Evolutionary conservation across 345 rosid species (phyloP).

Genomic region (Citrus maxima): DNA sequence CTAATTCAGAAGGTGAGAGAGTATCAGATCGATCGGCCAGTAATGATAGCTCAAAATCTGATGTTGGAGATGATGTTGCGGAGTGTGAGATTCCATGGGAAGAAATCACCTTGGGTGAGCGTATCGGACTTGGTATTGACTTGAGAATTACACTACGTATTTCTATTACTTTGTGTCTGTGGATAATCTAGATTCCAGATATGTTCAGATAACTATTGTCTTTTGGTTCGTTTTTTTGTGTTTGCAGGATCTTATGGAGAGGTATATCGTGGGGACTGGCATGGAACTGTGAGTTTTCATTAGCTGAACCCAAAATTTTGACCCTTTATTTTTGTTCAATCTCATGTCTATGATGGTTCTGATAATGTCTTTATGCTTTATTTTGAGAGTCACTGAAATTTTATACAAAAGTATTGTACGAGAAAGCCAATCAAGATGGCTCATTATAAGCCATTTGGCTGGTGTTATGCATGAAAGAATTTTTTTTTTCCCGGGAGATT

Average conservation of each 20-base stretch:
- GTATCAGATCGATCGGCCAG: constrained; percentile 57
- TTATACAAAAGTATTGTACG: neutral
- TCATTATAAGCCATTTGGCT: neutral
- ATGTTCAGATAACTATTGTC: neutral
- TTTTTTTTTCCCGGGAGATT: neutral
- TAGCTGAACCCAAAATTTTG: constrained; percentile 10
- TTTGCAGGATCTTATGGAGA: constrained; percentile 95
- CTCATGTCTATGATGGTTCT: neutral
- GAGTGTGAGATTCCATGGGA: constrained; percentile 91
- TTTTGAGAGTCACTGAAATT: neutral
- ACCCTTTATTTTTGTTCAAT: neutral
- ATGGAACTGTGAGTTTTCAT: constrained; percentile 83
- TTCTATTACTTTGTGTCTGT: constrained; percentile 17
- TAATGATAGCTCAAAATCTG: constrained; percentile 64
- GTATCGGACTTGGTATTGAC: constrained; percentile 89
- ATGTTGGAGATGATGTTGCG: constrained; percentile 72
- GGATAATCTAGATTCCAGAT: constrained; percentile 11
- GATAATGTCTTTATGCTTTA: neutral
- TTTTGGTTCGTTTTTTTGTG: constrained; percentile 24
- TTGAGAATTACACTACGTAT: constrained; percentile 18
- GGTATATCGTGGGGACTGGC: constrained; percentile 97
- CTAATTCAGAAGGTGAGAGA: constrained; percentile 59
- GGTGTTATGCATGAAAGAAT: neutral
- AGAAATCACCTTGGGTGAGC: constrained; percentile 85
- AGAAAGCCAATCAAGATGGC: neutral